phyloP scores from a whole-genome alignment of 257 asterid species.

The Solanum lignicaule region DNA sequence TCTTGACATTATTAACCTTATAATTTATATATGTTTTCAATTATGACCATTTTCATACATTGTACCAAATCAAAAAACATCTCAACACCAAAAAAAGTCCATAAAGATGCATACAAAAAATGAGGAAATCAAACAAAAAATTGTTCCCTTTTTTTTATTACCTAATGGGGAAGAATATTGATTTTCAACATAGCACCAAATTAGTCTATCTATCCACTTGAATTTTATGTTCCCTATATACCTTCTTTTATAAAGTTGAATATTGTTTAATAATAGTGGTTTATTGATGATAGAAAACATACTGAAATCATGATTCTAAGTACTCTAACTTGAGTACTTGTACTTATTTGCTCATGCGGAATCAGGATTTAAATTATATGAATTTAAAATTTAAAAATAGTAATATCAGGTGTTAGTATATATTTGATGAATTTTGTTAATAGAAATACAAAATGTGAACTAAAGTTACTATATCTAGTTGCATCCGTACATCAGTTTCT shows the following conservation, averaged over 20 bases:
- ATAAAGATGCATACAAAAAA: background rate
- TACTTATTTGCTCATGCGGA: background rate
- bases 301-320: background rate
- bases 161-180: background rate
- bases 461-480: background rate
- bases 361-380: background rate
- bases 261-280: background rate
- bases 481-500: background rate
- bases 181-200: background rate
- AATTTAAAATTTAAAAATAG: background rate
- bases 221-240: background rate
- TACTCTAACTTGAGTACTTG: background rate
- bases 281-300: background rate
- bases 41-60: background rate
- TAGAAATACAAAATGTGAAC: background rate
- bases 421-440: background rate
- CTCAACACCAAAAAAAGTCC: background rate
- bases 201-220: background rate
- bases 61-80: background rate
- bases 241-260: slow-evolving; percentile 5
- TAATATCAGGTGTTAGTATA: background rate
- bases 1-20: background rate
- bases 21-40: background rate
- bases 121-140: background rate
- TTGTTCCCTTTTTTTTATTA: background rate